Evolutionary conservation across 805 yeast genomes (phyloP), one percentile per base, ranked within the genome.

Genomic region (Spathaspora hagerdaliae): DNA sequence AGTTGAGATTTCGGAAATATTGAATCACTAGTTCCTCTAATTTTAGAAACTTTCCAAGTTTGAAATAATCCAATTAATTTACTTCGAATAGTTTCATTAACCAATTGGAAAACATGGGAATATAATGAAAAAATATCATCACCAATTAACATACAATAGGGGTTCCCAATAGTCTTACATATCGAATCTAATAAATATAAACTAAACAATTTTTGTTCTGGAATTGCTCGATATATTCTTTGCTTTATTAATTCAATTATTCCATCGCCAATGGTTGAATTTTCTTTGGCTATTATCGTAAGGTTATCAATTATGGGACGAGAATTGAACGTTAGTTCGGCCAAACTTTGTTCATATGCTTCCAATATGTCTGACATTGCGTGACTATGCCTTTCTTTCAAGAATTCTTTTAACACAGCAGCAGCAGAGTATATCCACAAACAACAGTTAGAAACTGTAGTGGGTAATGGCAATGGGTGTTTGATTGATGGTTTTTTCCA

Each of bases 101-200:
- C 92, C 44, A 84, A 68, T n/a, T 87, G 76, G 60, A 87, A 94
- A 2, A 90, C 83, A 50, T 80, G 82, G 26, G 86, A 82, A 64
- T 85, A 92, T 3, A 87, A 69, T 52, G 76, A 78, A 66, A 78
- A 85, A 39, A 90, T 67, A 51, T 83, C 82, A 51, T 80, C 74
- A 43, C 91, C 84, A 60, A 94, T 81, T 42, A 87, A 63, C 6
- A 82, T 73, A n/a, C 89, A 87, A 62, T 92, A 94, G 1, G 98
- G 97, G 49, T 83, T 77, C 7, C 97, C 97, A 31, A 88, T 83
- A 57, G 84, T 87, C 64, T 94, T 94, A 67, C 92, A 86, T 40
- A 94, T 86, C 13, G 97, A 90, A 63, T 94, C 98, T 45, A 94
- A 66, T 39, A 92, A 74, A 60, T 92, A 94, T 49, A 94, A 74